Percentiles rank a stretch among this genome's conserved stretches.
These are phyloP conservation scores for Triticum timopheevii DNA, from an alignment of 176 grass and related monocot genomes.

Conservation along the genomic window DNA sequence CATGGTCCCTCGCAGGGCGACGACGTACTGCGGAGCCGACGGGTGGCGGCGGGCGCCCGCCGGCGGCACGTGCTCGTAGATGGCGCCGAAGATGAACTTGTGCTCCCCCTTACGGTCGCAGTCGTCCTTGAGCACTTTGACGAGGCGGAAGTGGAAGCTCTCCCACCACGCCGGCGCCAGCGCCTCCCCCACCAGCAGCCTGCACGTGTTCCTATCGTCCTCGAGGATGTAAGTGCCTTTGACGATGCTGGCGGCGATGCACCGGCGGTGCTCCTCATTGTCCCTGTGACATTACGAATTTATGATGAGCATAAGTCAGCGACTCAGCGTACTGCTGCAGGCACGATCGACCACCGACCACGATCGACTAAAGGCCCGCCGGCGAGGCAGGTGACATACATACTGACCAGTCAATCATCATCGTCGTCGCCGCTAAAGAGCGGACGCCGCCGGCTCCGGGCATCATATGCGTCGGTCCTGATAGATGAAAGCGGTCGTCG, in stretches of 20 bases:
- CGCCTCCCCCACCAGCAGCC: background rate
- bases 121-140: background rate
- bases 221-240: background rate
- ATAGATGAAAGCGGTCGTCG: background rate
- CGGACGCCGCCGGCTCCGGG: background rate
- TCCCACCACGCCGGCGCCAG: conserved; percentile 30
- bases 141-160: conserved; percentile 23
- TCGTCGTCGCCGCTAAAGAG: background rate
- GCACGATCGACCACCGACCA: background rate
- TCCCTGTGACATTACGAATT: background rate
- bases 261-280: conserved; percentile 27
- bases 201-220: background rate
- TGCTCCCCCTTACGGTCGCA: background rate
- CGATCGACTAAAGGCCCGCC: background rate
- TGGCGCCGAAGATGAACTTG: conserved; percentile 10
- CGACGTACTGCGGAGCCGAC: background rate
- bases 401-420: background rate
- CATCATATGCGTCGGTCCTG: conserved; percentile 2
- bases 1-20: conserved; percentile 14
- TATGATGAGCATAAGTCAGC: background rate
- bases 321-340: background rate
- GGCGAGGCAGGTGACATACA: too few species aligned
- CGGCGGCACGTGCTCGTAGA: conserved; percentile 3
- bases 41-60: background rate
- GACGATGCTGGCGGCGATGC: conserved; percentile 8